Conservation (phyloP, 2,329 filamentous ascomycete species). For the Penicillium concentricum region DNA sequence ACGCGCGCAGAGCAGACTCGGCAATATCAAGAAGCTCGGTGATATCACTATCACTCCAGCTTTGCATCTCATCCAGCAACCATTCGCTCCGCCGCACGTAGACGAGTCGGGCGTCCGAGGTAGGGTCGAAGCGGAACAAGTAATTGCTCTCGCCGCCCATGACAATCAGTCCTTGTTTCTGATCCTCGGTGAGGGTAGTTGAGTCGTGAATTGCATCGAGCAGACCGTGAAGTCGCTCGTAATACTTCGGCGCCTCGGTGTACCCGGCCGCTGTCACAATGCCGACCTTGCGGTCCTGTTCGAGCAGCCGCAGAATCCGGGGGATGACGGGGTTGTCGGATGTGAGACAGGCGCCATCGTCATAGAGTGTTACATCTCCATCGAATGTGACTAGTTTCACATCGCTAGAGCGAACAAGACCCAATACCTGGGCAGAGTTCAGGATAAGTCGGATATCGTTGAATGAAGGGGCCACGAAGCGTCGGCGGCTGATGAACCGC, state of each 20-base stretch:
- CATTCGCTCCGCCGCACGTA: constrained; percentile 61
- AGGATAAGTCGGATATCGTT: constrained; percentile 92
- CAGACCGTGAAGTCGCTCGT: constrained; percentile 80
- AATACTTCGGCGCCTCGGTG: constrained; percentile 81
- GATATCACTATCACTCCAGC: constrained; percentile 65
- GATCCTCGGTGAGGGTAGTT: constrained; percentile 58
- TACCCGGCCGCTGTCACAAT: constrained; percentile 98
- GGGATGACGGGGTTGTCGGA: constrained; percentile 74
- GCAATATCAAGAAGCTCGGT: constrained; percentile 80
- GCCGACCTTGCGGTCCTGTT: constrained; percentile 76
- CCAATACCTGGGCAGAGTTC: constrained; percentile 93
- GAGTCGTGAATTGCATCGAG: constrained; percentile 73
- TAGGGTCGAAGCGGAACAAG: constrained; percentile 74
- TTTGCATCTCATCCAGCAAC: constrained; percentile 57
- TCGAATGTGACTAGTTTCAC: constrained; percentile 92
- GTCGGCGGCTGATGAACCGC: constrained; percentile 81
- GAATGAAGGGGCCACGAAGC: constrained; percentile 94
- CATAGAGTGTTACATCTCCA: constrained; percentile 94
- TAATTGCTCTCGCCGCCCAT: constrained; percentile 97
- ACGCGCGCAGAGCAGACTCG: constrained; percentile 78
- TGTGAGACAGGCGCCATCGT: constrained; percentile 78
- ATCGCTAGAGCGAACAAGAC: constrained; percentile 70
- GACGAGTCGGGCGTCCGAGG: constrained; percentile 64
- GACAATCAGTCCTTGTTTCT: constrained; percentile 79
- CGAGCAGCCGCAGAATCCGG: constrained; percentile 67